phyloP scores from a whole-genome alignment of 768 basidiomycete species.

The Steccherinum ochraceum region DNA sequence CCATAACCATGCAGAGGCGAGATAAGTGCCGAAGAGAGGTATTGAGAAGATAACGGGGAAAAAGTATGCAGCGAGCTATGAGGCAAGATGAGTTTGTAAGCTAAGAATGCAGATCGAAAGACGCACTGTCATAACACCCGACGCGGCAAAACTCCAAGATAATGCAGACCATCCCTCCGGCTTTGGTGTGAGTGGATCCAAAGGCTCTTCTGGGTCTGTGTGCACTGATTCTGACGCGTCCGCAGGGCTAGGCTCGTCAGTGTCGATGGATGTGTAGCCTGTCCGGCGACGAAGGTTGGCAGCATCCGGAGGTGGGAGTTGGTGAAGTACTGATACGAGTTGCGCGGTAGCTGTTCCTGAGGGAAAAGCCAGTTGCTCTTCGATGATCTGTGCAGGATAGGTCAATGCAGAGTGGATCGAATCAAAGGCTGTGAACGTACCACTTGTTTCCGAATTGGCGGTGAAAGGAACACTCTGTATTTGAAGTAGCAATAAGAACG shows the following conservation, averaged over 20 bases:
- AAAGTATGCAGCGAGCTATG: conserved; percentile 81
- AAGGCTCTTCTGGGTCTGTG: conserved; percentile 1
- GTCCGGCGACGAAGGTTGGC: conserved; percentile 45
- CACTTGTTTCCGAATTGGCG: conserved; percentile 91
- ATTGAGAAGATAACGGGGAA: conserved; percentile 86
- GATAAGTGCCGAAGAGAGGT: conserved; percentile 75
- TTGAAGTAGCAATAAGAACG: conserved; percentile 1
- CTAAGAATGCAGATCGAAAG: no score
- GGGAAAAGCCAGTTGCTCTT: conserved; percentile 91
- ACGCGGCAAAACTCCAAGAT: conserved; percentile 70
- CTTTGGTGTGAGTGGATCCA: conserved; percentile 6
- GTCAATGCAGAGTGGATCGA: no score
- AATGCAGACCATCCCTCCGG: conserved; percentile 72
- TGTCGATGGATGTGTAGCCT: conserved; percentile 45
- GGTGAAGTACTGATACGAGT: conserved; percentile 84
- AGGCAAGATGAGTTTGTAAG: neutral
- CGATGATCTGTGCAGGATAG: conserved; percentile 60
- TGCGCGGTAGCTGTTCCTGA: conserved; percentile 96
- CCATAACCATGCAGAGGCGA: conserved; percentile 90
- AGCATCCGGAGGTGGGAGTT: conserved; percentile 56
- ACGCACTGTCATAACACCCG: conserved; percentile 70
- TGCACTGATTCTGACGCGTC: neutral
- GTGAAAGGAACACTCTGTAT: conserved; percentile 86
- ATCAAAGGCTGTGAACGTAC: conserved; percentile 36
- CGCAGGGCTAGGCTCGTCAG: conserved; percentile 27